Conservation (phyloP, 306 rosid species). For the Argentina anserina region DNA sequence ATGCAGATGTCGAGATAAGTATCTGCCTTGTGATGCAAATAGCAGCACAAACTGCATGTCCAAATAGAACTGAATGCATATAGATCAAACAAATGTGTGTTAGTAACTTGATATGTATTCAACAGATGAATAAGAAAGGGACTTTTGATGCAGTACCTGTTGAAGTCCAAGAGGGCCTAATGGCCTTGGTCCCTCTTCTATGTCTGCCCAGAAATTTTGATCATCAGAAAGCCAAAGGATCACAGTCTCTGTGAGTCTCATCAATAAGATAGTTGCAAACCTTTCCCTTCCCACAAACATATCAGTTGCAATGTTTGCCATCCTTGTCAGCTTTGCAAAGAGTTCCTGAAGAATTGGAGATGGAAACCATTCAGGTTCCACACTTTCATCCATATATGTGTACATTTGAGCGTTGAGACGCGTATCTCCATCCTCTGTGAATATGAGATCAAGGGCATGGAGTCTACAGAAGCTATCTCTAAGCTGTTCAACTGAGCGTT, state of each 20-base stretch:
- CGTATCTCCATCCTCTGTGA: conserved; percentile 77
- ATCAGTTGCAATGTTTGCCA: conserved; percentile 64
- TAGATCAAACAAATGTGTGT: background rate
- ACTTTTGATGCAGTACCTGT: conserved; percentile 49
- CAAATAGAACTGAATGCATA: conserved; percentile 64
- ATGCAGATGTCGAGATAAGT: conserved; percentile 73
- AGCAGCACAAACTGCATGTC: conserved; percentile 95
- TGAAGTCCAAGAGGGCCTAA: conserved; percentile 89
- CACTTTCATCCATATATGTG: conserved; percentile 46
- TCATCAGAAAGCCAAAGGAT: conserved; percentile 83
- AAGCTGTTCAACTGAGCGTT: conserved; percentile 68
- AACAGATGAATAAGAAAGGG: background rate
- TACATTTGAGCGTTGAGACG: conserved; percentile 58
- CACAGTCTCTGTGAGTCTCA: conserved; percentile 88
- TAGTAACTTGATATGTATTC: background rate
- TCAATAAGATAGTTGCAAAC: conserved; percentile 72
- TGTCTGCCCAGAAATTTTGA: conserved; percentile 80
- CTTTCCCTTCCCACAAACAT: conserved; percentile 87
- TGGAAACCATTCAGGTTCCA: conserved; percentile 82
- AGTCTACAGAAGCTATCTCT: conserved; percentile 85
- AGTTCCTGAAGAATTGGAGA: conserved; percentile 82
- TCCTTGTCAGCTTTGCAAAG: conserved; percentile 47
- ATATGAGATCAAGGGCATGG: conserved; percentile 82
- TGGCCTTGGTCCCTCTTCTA: conserved; percentile 58
- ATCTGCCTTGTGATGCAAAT: conserved; percentile 86